Conservation (phyloP, 2,329 filamentous ascomycete genomes). For the Ascomycota sp. region DNA sequence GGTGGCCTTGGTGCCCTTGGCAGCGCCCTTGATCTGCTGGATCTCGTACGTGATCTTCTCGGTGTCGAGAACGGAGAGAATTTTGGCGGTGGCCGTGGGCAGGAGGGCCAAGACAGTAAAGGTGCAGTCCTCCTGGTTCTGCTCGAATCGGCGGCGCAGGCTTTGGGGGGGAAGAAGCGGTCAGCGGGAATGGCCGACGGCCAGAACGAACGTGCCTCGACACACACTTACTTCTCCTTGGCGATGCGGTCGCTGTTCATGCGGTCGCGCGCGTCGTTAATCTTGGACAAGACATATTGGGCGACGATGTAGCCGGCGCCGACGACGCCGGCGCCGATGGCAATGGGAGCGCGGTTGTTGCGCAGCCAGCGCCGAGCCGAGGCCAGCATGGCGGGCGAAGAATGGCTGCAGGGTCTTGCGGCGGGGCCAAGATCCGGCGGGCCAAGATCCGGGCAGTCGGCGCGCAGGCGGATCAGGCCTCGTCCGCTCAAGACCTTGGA, state of each 20-base stretch:
- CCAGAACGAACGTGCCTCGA: no score
- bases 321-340: constrained; percentile 69
- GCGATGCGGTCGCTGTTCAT: constrained; percentile 93
- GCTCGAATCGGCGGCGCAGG: constrained; percentile 85
- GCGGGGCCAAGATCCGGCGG: no score
- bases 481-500: no score
- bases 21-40: constrained; percentile 64
- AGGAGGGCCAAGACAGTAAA: constrained; percentile 93
- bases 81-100: constrained; percentile 75
- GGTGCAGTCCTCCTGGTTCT: constrained; percentile 97
- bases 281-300: constrained; percentile 80
- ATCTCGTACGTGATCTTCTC: constrained; percentile 86
- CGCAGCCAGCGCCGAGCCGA: constrained; percentile 78
- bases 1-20: constrained; percentile 34
- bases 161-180: constrained; percentile 24
- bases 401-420: neutral
- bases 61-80: constrained; percentile 72
- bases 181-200: neutral
- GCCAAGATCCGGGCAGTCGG: no score
- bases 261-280: constrained; percentile 82
- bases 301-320: constrained; percentile 81
- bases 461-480: no score
- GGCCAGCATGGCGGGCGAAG: constrained; percentile 28
- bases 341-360: constrained; percentile 77
- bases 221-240: constrained; percentile 85